Conservation (phyloP, 2,329 filamentous ascomycete genomes). For the Gliomastix tumulicola region DNA sequence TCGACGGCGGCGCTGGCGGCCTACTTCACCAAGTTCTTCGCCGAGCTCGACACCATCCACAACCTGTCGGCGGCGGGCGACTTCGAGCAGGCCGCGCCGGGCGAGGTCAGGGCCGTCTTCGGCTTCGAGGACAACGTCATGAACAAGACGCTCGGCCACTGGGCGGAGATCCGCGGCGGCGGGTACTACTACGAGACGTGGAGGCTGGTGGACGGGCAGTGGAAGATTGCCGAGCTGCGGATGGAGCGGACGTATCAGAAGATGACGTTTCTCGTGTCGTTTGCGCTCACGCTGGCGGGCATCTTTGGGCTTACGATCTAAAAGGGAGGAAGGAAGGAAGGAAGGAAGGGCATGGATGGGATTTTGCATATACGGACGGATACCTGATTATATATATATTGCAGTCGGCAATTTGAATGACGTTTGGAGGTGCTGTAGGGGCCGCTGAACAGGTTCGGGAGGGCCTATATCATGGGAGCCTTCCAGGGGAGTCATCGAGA, state of each 20-base stretch:
- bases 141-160: slow-evolving; percentile 7
- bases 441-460: too few relatives aligned
- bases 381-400: too few relatives aligned
- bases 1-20: slow-evolving; percentile 6
- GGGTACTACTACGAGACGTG: slow-evolving; percentile 14
- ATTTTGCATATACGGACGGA: too few relatives aligned
- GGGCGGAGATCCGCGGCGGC: slow-evolving; percentile 13
- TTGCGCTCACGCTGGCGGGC: too few relatives aligned
- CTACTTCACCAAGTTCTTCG: slow-evolving; percentile 12
- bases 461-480: too few relatives aligned
- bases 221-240: slow-evolving; percentile 12
- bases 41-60: slow-evolving; percentile 12
- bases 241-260: slow-evolving; percentile 14
- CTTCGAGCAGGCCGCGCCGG: slow-evolving; percentile 13
- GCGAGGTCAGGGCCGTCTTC: slow-evolving; percentile 15
- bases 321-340: too few relatives aligned
- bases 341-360: too few relatives aligned
- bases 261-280: slow-evolving; percentile 7
- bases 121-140: slow-evolving; percentile 12
- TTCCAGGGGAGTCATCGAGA: too few relatives aligned
- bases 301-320: too few relatives aligned
- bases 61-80: slow-evolving; percentile 12
- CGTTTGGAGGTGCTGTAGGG: too few relatives aligned
- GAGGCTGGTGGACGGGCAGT: slow-evolving; percentile 12
- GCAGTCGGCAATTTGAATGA: too few relatives aligned